These are phyloP conservation scores for Wickerhamomyces tratensis DNA, from an alignment of 805 yeast species.

Conservation along the genomic window DNA sequence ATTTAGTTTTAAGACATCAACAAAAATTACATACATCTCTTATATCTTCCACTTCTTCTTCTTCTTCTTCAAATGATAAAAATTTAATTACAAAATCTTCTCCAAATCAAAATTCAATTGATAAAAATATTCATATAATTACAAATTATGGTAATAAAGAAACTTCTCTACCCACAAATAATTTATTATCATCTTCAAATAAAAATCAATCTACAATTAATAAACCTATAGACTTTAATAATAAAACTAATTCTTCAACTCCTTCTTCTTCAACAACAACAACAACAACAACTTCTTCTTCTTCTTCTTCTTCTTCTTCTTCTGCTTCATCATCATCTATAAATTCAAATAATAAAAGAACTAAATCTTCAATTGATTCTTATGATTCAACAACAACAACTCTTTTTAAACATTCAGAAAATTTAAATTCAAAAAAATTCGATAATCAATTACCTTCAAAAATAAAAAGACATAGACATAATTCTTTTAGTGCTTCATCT, in stretches of 20 bases:
- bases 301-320: neutral
- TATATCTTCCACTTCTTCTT: slow-evolving; percentile 64
- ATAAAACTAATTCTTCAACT: no score
- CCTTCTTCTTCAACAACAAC: neutral
- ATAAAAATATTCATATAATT: slow-evolving; percentile 24
- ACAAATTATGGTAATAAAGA: slow-evolving; percentile 29
- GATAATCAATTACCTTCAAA: slow-evolving; percentile 2
- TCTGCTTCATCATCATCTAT: neutral
- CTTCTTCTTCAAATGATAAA: slow-evolving; percentile 38
- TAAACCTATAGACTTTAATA: no score
- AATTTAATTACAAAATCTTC: no score
- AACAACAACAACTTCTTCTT: neutral
- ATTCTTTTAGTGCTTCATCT: slow-evolving; percentile 34
- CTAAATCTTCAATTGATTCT: slow-evolving; percentile 9
- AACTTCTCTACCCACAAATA: slow-evolving; percentile 24
- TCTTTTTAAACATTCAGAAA: slow-evolving; percentile 18
- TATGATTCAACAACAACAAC: slow-evolving; percentile 14
- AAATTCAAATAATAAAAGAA: no score
- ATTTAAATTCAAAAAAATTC: slow-evolving; percentile 4
- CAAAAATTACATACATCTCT: slow-evolving; percentile 72
- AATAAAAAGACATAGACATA: slow-evolving; percentile 26
- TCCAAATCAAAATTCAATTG: slow-evolving; percentile 5
- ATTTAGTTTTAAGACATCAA: slow-evolving; percentile 83
- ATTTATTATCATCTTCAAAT: neutral
- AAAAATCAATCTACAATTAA: no score